Evolutionary conservation across 495 filamentous ascomycete genomes (phyloP).

Genomic region (Penicillium silybi): DNA sequence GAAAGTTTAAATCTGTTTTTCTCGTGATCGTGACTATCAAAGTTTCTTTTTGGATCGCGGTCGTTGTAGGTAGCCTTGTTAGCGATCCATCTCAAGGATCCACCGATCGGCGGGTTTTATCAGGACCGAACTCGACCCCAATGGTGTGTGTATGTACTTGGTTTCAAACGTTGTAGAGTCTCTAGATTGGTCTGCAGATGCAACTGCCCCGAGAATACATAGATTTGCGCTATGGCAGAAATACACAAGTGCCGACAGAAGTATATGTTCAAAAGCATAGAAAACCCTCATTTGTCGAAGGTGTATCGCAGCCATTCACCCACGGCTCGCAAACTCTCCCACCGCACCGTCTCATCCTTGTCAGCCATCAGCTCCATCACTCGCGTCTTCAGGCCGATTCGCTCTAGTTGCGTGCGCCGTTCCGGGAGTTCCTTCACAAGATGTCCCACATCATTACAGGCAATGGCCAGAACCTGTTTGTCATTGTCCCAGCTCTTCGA

Average conservation of each 20-base stretch:
- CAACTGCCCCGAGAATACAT: not conserved
- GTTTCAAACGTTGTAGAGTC: not conserved
- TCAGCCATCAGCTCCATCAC: constrained; percentile 97
- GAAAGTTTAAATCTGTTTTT: not conserved
- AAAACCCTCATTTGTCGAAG: constrained; percentile 52
- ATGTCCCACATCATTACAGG: constrained; percentile 87
- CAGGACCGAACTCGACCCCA: not conserved
- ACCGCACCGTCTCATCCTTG: constrained; percentile 82
- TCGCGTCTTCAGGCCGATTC: constrained; percentile 80
- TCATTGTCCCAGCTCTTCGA: constrained; percentile 82
- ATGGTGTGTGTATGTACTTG: not conserved
- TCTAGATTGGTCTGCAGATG: not conserved
- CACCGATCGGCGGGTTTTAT: constrained; percentile 19
- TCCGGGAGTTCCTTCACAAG: constrained; percentile 90
- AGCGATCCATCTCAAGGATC: constrained; percentile 10
- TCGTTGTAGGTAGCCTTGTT: not conserved
- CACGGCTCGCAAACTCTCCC: constrained; percentile 91
- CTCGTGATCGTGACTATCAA: not conserved
- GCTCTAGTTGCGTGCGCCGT: constrained; percentile 76
- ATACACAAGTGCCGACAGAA: constrained; percentile 19
- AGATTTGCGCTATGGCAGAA: constrained; percentile 21
- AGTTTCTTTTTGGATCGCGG: not conserved
- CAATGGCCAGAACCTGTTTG: constrained; percentile 93
- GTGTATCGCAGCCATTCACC: constrained; percentile 92
- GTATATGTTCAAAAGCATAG: constrained; percentile 24